phyloP scores from a whole-genome alignment of 2,329 filamentous ascomycete species.

The Gaeumannomyces tritici region DNA sequence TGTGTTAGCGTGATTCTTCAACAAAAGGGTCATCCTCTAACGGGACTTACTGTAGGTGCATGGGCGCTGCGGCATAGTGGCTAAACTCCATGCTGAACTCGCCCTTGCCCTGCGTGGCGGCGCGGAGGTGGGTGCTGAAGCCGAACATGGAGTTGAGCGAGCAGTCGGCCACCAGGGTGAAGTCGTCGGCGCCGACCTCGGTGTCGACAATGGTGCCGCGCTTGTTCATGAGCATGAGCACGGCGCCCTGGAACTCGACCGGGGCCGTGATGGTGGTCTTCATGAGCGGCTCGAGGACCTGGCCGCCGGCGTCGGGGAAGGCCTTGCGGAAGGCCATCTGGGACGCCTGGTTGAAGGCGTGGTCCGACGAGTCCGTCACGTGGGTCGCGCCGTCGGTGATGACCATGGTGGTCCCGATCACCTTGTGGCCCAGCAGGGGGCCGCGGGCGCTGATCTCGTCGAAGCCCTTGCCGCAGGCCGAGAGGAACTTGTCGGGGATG shows the following conservation, averaged over 20 bases:
- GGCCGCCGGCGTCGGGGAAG: conserved; percentile 70
- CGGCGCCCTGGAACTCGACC: conserved; percentile 93
- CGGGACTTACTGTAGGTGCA: conserved; percentile 71
- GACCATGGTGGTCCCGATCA: conserved; percentile 83
- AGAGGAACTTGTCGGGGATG: conserved; percentile 92
- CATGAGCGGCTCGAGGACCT: conserved; percentile 93
- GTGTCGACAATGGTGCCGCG: conserved; percentile 91
- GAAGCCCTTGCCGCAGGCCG: conserved; percentile 93
- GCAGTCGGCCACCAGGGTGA: conserved; percentile 85
- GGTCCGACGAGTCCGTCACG: conserved; percentile 95
- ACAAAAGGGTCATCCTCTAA: background rate
- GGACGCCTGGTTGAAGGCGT: conserved; percentile 88
- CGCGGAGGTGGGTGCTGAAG: conserved; percentile 82
- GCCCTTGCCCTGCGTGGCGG: conserved; percentile 94
- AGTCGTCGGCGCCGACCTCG: conserved; percentile 88
- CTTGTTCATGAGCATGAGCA: conserved; percentile 94
- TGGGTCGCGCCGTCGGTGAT: conserved; percentile 95
- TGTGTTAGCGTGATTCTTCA: conserved; percentile 14
- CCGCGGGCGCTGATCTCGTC: conserved; percentile 73
- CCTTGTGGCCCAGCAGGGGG: conserved; percentile 83
- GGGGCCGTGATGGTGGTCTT: conserved; percentile 95
- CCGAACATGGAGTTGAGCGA: conserved; percentile 97
- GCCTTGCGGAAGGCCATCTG: conserved; percentile 95
- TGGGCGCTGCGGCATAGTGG: conserved; percentile 81
- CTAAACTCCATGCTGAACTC: conserved; percentile 99